Conservation (phyloP, 208 protist genomes). For the Naegleria gruberi region DNA sequence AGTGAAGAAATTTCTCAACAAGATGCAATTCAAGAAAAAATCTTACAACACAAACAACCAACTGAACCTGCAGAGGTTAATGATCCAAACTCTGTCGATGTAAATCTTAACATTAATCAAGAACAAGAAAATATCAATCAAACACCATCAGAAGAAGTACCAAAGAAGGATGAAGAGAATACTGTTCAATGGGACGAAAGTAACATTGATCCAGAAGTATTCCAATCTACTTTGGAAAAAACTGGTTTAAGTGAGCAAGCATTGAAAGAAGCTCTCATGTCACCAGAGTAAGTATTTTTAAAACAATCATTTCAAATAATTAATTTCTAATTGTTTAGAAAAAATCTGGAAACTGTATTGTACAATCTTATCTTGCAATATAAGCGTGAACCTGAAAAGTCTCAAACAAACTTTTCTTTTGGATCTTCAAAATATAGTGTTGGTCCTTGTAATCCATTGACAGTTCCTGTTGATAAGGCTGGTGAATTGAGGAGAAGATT, state of each 20-base stretch:
- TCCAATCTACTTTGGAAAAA: neutral
- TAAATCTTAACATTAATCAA: neutral
- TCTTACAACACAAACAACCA: neutral
- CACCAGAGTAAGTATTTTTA: neutral
- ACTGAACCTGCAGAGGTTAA: neutral
- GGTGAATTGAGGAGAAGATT: neutral
- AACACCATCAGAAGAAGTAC: neutral
- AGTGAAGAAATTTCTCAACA: neutral
- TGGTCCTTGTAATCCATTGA: neutral
- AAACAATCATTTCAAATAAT: neutral
- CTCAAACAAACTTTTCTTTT: neutral
- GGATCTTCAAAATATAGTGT: neutral
- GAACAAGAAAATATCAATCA: neutral
- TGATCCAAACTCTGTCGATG: neutral
- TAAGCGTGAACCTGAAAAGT: neutral
- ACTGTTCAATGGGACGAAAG: neutral
- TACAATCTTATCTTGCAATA: neutral
- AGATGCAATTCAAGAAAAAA: neutral
- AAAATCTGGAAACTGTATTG: constrained; percentile 6
- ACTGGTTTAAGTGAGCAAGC: too few relatives aligned
- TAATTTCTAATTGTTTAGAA: neutral
- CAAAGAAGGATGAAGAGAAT: neutral
- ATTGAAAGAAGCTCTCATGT: neutral
- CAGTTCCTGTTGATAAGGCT: neutral
- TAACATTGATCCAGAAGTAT: neutral